Evolutionary conservation across 2,329 filamentous ascomycete species (phyloP).

Genomic region (Rhynchosporium graminicola): DNA sequence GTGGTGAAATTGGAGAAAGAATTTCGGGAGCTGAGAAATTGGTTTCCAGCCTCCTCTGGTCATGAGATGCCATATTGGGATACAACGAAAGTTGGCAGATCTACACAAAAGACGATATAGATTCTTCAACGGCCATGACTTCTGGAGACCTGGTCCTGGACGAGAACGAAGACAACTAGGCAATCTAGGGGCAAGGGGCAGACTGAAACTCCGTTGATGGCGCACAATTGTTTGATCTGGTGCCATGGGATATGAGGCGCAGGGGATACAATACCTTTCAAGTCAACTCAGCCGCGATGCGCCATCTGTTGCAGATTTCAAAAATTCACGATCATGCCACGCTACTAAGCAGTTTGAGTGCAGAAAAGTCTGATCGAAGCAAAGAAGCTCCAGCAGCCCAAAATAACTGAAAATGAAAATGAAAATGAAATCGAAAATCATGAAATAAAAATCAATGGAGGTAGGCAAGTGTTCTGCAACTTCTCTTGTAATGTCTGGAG

Average conservation of each 20-base stretch:
- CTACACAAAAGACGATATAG: background rate
- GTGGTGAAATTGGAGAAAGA: slow-evolving; percentile 14
- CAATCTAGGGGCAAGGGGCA: slow-evolving; percentile 7
- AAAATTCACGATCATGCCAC: background rate
- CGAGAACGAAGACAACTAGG: background rate
- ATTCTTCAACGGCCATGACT: slow-evolving; percentile 7
- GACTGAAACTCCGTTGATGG: slow-evolving; percentile 25
- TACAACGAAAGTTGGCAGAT: slow-evolving; percentile 2
- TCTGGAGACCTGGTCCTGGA: slow-evolving; percentile 8
- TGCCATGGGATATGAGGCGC: slow-evolving; percentile 18
- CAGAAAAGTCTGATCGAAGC: background rate
- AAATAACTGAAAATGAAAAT: background rate
- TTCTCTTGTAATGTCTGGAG: too few species aligned
- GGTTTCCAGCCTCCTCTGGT: slow-evolving; percentile 8
- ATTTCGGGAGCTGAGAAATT: slow-evolving; percentile 4
- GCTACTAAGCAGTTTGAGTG: background rate
- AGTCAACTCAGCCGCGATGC: background rate
- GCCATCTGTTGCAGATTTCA: background rate
- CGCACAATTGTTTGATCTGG: slow-evolving; percentile 23
- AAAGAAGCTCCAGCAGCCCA: background rate
- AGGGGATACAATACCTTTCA: slow-evolving; percentile 3
- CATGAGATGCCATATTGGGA: slow-evolving; percentile 12
- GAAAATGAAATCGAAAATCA: background rate
- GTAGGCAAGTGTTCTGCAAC: background rate
- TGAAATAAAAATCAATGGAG: background rate